Evolutionary conservation across 257 asterid species (phyloP).

Genomic region (Solanum rostratum): DNA sequence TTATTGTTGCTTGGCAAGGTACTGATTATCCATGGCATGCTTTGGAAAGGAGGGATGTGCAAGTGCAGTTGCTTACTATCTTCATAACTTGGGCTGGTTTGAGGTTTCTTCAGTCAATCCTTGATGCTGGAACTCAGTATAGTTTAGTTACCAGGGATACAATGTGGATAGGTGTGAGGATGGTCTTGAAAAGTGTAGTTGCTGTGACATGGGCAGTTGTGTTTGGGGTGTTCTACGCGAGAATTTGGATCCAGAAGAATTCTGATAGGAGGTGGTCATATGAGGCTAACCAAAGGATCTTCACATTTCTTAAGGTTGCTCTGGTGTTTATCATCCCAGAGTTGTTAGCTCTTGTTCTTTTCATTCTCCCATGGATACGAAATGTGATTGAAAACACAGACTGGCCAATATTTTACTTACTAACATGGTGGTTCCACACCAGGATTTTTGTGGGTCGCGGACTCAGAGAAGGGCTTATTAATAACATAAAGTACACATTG

Average conservation of each 20-base stretch:
- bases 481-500: constrained; percentile 53
- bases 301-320: constrained; percentile 61
- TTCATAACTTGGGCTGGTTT: constrained; percentile 91
- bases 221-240: constrained; percentile 67
- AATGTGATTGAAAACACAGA: constrained; percentile 62
- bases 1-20: constrained; percentile 72
- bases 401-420: constrained; percentile 42
- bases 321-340: constrained; percentile 64
- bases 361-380: constrained; percentile 75
- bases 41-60: constrained; percentile 54
- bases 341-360: constrained; percentile 57
- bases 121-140: constrained; percentile 97
- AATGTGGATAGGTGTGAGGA: constrained; percentile 63
- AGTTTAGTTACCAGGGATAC: constrained; percentile 78
- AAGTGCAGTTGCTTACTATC: constrained; percentile 66
- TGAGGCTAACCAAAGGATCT: constrained; percentile 57
- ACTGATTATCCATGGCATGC: constrained; percentile 75
- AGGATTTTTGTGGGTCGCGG: constrained; percentile 82
- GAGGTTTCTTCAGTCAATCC: constrained; percentile 73
- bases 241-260: constrained; percentile 80
- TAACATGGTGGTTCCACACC: constrained; percentile 87
- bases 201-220: constrained; percentile 67
- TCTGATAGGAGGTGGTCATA: constrained; percentile 59
- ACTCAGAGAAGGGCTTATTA: constrained; percentile 80
- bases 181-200: constrained; percentile 78